Evolutionary conservation across 768 basidiomycete species (phyloP).

Genomic region (Phaeotremella skinneri): DNA sequence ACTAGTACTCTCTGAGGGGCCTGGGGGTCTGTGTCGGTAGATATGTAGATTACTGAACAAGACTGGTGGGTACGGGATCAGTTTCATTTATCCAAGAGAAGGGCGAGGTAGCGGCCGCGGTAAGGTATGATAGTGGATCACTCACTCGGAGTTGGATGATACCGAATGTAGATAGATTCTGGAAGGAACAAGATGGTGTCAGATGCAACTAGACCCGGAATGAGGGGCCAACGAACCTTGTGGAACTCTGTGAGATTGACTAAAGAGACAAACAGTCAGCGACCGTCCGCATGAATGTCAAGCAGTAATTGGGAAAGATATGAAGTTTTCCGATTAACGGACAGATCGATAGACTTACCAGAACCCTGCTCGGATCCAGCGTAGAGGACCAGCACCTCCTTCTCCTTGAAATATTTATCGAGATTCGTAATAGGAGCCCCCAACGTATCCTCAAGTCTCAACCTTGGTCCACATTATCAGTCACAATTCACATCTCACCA

Average conservation of each 20-base stretch:
- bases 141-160: slow-evolving; percentile 27
- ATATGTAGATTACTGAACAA: slow-evolving; percentile 45
- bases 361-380: slow-evolving; percentile 43
- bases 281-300: too few relatives aligned
- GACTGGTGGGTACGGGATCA: slow-evolving; percentile 5
- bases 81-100: background rate
- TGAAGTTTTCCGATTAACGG: too few relatives aligned
- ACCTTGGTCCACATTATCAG: slow-evolving; percentile 12
- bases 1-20: slow-evolving; percentile 24
- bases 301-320: too few relatives aligned
- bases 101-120: background rate
- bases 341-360: slow-evolving; percentile 24
- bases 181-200: background rate
- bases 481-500: too few relatives aligned
- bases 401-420: slow-evolving; percentile 35
- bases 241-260: slow-evolving; percentile 39
- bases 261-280: background rate
- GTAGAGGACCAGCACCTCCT: slow-evolving; percentile 47
- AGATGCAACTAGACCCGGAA: too few relatives aligned
- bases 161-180: slow-evolving; percentile 36
- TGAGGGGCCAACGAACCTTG: slow-evolving; percentile 20
- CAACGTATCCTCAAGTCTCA: slow-evolving; percentile 43
- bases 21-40: slow-evolving; percentile 36
- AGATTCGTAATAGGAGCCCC: slow-evolving; percentile 39
- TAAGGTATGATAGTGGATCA: background rate